Base-by-base conservation (phyloP, 1,139 yeast species). In the Blastobotrys petasosporus region DNA sequence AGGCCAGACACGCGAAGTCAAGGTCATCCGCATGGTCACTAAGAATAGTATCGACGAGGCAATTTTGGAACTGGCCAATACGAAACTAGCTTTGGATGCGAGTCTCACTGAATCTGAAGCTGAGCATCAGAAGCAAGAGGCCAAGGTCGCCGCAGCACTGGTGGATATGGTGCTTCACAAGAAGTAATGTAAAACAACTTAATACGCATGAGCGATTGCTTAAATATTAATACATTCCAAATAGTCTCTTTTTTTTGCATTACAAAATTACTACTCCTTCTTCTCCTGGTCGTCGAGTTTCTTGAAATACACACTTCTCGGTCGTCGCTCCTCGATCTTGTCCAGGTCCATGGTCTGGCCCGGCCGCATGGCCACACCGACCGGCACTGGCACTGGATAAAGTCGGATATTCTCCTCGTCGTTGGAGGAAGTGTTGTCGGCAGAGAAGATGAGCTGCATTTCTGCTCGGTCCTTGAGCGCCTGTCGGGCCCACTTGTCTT, bases 1-100 rank as follows among this genome's bases (percentile, higher is more conserved):
- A 25, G 99, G 99, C 2, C 98, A 94, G 67, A 83, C 85, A 36
- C 80, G 84, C 50, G 92, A 85, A 43, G 99, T 94, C 16, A 71
- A 74, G 39, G 96, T 94, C 12, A 77, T 80, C 42, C 77, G 95
- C 49, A 69, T 94, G 57, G 84, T 94, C 48, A 76, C 85, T 9
- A 75, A 74, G 54, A 74, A 79, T 47, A 81, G 96, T 1, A 83
- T 94, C 36, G 99, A 92, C 58, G 97, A 92, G 63, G 87, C 84
- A 57, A 92, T 92, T 61, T 73, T 82, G 51, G 81, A 80, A 54
- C 68, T 94, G 58, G 97, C 97, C 0, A 86, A 85, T 59, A 87
- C 94, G 57, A 92, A 92, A 66, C 74, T 92, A 44, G 95, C 90
- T 51, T 73, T 92, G 49, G 99, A 92, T 64, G 76, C 77, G 52